Evolutionary conservation across 768 basidiomycete genomes (phyloP).

Genomic region (Leccinum fibrillosum): DNA sequence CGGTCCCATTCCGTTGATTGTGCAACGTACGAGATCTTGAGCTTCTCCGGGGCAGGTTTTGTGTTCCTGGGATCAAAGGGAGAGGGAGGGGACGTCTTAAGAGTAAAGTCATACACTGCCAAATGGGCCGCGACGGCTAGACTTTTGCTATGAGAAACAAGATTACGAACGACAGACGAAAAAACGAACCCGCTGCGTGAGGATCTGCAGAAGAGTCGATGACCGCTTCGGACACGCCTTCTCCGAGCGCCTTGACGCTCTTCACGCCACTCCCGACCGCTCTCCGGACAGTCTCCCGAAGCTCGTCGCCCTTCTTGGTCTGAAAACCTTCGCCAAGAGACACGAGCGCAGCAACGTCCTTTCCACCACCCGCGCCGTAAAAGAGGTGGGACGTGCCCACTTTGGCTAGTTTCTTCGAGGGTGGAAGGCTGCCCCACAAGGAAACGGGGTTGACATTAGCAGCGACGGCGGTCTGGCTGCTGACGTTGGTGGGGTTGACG

Average conservation of each 20-base stretch:
- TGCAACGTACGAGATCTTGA: constrained; percentile 45
- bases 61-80: constrained; percentile 59
- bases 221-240: constrained; percentile 58
- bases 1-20: constrained; percentile 61
- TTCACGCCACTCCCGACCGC: constrained; percentile 73
- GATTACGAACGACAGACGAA: background rate
- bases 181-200: constrained; percentile 65
- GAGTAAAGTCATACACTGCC: constrained; percentile 69
- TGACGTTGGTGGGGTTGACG: constrained; percentile 42
- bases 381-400: constrained; percentile 64
- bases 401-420: constrained; percentile 49
- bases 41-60: constrained; percentile 47
- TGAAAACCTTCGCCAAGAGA: constrained; percentile 57
- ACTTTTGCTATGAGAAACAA: background rate
- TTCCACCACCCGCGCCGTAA: constrained; percentile 47
- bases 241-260: constrained; percentile 54
- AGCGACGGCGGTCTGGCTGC: constrained; percentile 27
- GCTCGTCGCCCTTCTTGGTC: constrained; percentile 41
- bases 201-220: constrained; percentile 67
- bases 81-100: constrained; percentile 73
- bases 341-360: constrained; percentile 48
- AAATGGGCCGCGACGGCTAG: constrained; percentile 77
- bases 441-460: constrained; percentile 42
- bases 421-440: constrained; percentile 53
- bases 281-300: constrained; percentile 66